These are phyloP conservation scores for Vaccinium vitisidaea DNA, from an alignment of 148 eudicot genomes.

Conservation along the genomic window DNA sequence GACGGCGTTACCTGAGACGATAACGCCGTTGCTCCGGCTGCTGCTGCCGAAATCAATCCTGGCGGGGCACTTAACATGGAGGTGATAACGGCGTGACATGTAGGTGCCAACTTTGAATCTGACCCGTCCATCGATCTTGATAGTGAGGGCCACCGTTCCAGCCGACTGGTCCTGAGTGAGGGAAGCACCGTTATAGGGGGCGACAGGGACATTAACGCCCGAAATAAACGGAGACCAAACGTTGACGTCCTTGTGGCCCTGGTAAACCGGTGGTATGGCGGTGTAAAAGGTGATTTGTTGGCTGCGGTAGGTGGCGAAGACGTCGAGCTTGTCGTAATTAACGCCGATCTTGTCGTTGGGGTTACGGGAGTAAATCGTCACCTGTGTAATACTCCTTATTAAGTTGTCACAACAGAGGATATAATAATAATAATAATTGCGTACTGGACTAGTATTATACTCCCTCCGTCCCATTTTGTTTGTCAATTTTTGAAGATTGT, in stretches of 20 bases:
- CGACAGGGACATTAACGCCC: slow-evolving; percentile 63
- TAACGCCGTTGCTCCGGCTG: slow-evolving; percentile 28
- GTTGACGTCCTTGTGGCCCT: slow-evolving; percentile 44
- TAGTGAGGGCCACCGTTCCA: slow-evolving; percentile 41
- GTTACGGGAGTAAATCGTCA: slow-evolving; percentile 50
- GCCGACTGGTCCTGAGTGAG: slow-evolving; percentile 40
- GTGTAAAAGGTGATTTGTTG: slow-evolving; percentile 73
- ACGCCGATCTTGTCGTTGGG: slow-evolving; percentile 42
- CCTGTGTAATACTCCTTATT: slow-evolving; percentile 31
- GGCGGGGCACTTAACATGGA: slow-evolving; percentile 62
- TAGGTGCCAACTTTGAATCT: slow-evolving; percentile 57
- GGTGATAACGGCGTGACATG: slow-evolving; percentile 37
- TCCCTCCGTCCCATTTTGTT: too few relatives aligned
- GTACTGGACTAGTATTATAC: too few relatives aligned
- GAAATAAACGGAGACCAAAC: slow-evolving; percentile 74
- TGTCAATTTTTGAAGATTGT: too few relatives aligned
- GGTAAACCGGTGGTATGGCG: slow-evolving; percentile 53
- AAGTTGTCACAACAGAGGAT: too few relatives aligned
- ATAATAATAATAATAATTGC: too few relatives aligned
- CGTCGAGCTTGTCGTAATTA: slow-evolving; percentile 42
- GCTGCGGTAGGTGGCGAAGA: slow-evolving; percentile 49
- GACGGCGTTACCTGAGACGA: slow-evolving; percentile 37
- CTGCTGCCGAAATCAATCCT: slow-evolving; percentile 54
- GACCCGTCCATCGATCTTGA: slow-evolving; percentile 65
- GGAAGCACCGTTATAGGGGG: slow-evolving; percentile 56